Evolutionary conservation across 768 basidiomycete species (phyloP), one percentile per base, ranked within the genome.

Genomic region (Agaricus bisporus): DNA sequence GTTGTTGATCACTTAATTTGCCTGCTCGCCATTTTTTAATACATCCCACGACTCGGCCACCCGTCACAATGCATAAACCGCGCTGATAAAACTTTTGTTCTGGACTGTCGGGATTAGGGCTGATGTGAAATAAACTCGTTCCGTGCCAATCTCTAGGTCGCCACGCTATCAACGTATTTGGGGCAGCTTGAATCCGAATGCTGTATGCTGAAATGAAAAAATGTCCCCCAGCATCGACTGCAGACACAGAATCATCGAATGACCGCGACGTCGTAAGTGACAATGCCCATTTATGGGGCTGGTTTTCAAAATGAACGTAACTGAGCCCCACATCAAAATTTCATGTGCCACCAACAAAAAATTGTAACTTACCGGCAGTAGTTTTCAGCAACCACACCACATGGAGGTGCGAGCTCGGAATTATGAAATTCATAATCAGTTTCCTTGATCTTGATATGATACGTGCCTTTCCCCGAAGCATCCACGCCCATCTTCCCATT

Each of bases 91-190:
- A 38, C 4, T 38, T n/a, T 14, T 14, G 5, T n/a, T 38, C n/a
- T n/a, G 37, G 12, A 14, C 12, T 11, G 4, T 6, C 5, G n/a
- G 12, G 4, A n/a, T 38, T n/a, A 5, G 29, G 29, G 29, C 9
- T 29, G 12, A 38, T 6, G 37, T 6, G 37, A 14, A 14, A 38
- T 3, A 11, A 45, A 42, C 59, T 62, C 11, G 61, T 62, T 1
- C 61, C 61, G 57, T 61, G 60, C n/a, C 15, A 26, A 4, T 59
- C 54, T 7, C 12, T 9, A 3, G 60, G 60, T 20, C 42, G 44
- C 56, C 59, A 61, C 3, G 48, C 26, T 4, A 61, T 46, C 14
- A 58, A 12, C 6, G 57, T 59, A 38, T 60, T 57, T 1, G 57
- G 22, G 11, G 59, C 59, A 5, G 43, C 47, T 47, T 59, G 36